Evolutionary conservation across 805 yeast genomes (phyloP).

Genomic region (Sungouiozyma ichnusensis): DNA sequence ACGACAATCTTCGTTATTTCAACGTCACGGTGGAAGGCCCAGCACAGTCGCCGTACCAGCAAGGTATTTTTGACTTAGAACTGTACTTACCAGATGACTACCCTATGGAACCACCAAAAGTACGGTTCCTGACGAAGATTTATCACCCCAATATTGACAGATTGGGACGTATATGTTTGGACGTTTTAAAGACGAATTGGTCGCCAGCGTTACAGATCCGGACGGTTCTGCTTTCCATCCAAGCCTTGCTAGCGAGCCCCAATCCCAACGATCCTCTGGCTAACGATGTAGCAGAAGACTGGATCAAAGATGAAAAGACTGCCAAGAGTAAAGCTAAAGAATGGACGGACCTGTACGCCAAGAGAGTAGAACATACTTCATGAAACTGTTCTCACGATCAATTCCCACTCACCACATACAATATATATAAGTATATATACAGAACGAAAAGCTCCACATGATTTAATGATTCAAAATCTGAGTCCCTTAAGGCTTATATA

Average conservation of each 20-base stretch:
- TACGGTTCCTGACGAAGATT: slow-evolving; percentile 83
- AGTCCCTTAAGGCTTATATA: not conserved
- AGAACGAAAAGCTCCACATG: too few species aligned
- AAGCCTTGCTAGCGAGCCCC: slow-evolving; percentile 89
- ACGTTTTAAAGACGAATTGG: slow-evolving; percentile 92
- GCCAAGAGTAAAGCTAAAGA: slow-evolving; percentile 70
- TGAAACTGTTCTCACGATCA: too few species aligned
- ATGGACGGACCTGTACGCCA: slow-evolving; percentile 34
- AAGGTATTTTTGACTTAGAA: slow-evolving; percentile 71
- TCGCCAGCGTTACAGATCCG: slow-evolving; percentile 95
- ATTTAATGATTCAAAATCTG: too few species aligned
- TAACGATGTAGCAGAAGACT: slow-evolving; percentile 93
- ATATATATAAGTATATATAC: slow-evolving; percentile 2
- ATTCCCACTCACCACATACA: too few species aligned
- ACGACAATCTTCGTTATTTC: slow-evolving; percentile 86
- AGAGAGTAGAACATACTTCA: slow-evolving; percentile 2
- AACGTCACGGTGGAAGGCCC: slow-evolving; percentile 92
- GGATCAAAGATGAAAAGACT: slow-evolving; percentile 75
- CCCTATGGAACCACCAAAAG: slow-evolving; percentile 97
- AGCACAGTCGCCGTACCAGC: slow-evolving; percentile 81
- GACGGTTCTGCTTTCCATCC: slow-evolving; percentile 82
- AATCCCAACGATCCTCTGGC: slow-evolving; percentile 98
- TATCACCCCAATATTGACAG: slow-evolving; percentile 96
- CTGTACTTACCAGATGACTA: slow-evolving; percentile 90
- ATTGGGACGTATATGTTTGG: slow-evolving; percentile 89